Evolutionary conservation across 2,329 filamentous ascomycete genomes (phyloP).

Genomic region (Penicillium digitatum): DNA sequence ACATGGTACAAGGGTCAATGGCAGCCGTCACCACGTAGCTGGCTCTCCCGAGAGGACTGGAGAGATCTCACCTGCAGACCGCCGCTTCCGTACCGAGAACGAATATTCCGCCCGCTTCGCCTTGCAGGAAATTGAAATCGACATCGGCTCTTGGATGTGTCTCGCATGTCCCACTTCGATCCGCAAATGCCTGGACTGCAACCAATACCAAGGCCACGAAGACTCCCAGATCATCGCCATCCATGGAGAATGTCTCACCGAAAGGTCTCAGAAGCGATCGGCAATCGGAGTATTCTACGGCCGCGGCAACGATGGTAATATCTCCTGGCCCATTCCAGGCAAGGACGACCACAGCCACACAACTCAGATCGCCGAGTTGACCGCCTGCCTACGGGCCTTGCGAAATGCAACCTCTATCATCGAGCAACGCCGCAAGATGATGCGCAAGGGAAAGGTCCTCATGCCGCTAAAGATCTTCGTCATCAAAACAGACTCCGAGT

Average conservation of each 20-base stretch:
- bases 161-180: conserved; percentile 8
- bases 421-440: neutral
- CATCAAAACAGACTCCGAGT: conserved; percentile 36
- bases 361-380: conserved; percentile 18
- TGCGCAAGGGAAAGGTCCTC: neutral
- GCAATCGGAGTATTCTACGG: conserved; percentile 16
- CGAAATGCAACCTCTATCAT: conserved; percentile 1
- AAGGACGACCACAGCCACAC: conserved; percentile 13
- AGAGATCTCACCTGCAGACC: neutral
- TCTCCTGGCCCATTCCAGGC: conserved; percentile 2
- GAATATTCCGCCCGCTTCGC: conserved; percentile 4
- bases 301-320: conserved; percentile 7
- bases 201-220: conserved; percentile 7
- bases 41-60: neutral
- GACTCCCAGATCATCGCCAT: conserved; percentile 7
- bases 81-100: neutral
- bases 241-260: conserved; percentile 1
- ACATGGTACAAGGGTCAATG: neutral
- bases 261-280: neutral
- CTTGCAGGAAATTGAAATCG: conserved; percentile 6
- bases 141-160: conserved; percentile 6
- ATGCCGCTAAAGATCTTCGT: conserved; percentile 14
- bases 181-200: conserved; percentile 9
- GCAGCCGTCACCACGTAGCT: neutral
- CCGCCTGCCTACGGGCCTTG: conserved; percentile 17